phyloP scores from a whole-genome alignment of 2,329 filamentous ascomycete species.

The Calonectria crousiana region DNA sequence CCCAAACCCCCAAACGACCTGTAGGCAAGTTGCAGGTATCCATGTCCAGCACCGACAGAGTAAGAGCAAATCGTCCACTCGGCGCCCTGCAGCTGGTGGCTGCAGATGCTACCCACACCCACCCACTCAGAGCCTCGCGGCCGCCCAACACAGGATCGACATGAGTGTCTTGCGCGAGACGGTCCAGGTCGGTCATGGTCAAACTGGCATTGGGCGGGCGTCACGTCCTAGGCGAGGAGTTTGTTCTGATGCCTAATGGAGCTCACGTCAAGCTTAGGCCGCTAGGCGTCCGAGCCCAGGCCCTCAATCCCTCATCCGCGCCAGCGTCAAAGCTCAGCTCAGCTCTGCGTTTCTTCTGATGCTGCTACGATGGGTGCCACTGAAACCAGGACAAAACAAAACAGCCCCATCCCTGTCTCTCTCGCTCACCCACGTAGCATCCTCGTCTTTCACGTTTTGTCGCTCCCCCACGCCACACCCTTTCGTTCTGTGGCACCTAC shows the following conservation, averaged over 20 bases:
- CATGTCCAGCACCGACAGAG: neutral
- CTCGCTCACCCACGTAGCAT: constrained; percentile 1
- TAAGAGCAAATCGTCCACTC: neutral
- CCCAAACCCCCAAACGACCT: neutral
- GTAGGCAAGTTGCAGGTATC: neutral
- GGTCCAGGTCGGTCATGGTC: neutral
- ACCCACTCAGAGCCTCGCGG: constrained; percentile 4
- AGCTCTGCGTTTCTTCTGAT: constrained; percentile 22
- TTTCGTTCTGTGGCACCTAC: neutral
- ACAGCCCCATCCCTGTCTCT: constrained; percentile 18
- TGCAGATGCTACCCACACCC: neutral
- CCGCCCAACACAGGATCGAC: neutral
- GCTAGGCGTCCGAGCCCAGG: neutral
- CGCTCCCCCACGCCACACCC: constrained; percentile 8
- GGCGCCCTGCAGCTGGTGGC: constrained; percentile 14
- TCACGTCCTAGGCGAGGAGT: neutral
- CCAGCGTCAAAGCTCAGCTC: constrained; percentile 15
- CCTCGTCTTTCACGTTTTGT: constrained; percentile 16
- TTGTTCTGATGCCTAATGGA: constrained; percentile 15
- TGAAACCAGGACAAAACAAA: constrained; percentile 26
- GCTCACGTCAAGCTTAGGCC: constrained; percentile 11
- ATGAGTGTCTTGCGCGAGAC: constrained; percentile 7
- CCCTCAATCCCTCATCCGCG: neutral
- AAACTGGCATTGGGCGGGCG: neutral
- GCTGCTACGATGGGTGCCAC: constrained; percentile 1